Conservation (phyloP, 2,329 filamentous ascomycete genomes). For the Balansia obtecta region DNA sequence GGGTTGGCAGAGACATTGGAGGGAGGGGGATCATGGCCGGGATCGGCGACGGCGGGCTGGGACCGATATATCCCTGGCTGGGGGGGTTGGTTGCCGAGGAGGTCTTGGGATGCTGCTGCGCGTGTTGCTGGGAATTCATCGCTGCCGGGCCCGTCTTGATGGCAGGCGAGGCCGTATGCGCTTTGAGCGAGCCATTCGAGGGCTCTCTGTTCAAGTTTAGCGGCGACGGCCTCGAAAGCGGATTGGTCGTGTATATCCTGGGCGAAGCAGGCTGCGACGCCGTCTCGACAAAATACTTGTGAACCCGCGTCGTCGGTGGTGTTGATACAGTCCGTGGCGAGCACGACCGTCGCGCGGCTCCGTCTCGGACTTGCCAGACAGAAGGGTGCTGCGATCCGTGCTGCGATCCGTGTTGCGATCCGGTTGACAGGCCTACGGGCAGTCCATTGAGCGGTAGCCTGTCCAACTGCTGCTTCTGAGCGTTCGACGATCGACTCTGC, state of each 20-base stretch:
- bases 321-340: constrained; percentile 36
- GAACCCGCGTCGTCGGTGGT: constrained; percentile 33
- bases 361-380: constrained; percentile 9
- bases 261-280: constrained; percentile 19
- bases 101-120: constrained; percentile 4
- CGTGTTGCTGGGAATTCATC: constrained; percentile 7
- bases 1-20: constrained; percentile 53
- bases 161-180: constrained; percentile 11
- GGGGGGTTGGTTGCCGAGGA: constrained; percentile 6
- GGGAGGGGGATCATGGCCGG: constrained; percentile 46
- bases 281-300: constrained; percentile 12
- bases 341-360: constrained; percentile 20
- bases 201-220: constrained; percentile 30
- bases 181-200: constrained; percentile 6
- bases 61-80: constrained; percentile 11
- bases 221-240: constrained; percentile 28
- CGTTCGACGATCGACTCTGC: background rate
- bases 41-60: constrained; percentile 33
- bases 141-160: constrained; percentile 14
- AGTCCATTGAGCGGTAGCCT: constrained; percentile 14
- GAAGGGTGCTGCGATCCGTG: background rate
- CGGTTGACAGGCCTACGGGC: constrained; percentile 13
- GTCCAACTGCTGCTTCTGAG: background rate
- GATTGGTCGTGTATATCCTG: constrained; percentile 39
- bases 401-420: background rate